Evolutionary conservation across 805 yeast genomes (phyloP), one percentile per base, ranked within the genome.

Genomic region (Candida endomychidarum): DNA sequence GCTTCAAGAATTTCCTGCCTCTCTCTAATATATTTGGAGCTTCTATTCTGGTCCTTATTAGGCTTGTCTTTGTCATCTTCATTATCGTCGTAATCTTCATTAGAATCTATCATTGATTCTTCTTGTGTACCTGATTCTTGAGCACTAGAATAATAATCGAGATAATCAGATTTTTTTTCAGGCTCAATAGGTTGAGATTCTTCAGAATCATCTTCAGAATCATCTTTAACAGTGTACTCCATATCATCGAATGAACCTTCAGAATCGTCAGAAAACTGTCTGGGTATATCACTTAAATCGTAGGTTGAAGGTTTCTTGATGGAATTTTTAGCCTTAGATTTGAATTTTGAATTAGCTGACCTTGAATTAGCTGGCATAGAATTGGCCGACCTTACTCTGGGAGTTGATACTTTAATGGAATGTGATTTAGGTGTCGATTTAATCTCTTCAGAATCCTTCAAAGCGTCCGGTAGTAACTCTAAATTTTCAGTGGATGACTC

Each of bases 231-330:
- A 5, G 9, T 16, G 11, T 26, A 21, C 5, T 36, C 39, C 3
- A 9, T 34, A 21, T 42, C 33, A 20, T 17, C 8, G 22, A 28
- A 37, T 3, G 38, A 22, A 34, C 38, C 40, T 20, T 9, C 21
- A 11, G 19, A 25, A 14, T 35, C 36, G n/a, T 32, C 35, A 6
- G 35, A 32, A 20, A 32, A 32, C 21, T 32, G 26, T 22, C 35
- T 32, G 27, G 14, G 35, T 18, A 32, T 32, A 32, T 32, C 35
- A 32, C 35, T 32, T 32, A 32, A 21, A 14, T 32, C 35, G 16
- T 21, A 32, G n/a, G 11, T 32, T 12, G 35, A 32, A 5, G 35
- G 35, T 22, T 20, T 32, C 26, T 32, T 32, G 15, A 3, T 12
- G 5, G 12, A 9, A 7, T 25, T 25, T 12, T 8, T 21, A 19